Evolutionary conservation across 139 green algal species (phyloP).

Genomic region (Deuterostichococcus epilithicus): DNA sequence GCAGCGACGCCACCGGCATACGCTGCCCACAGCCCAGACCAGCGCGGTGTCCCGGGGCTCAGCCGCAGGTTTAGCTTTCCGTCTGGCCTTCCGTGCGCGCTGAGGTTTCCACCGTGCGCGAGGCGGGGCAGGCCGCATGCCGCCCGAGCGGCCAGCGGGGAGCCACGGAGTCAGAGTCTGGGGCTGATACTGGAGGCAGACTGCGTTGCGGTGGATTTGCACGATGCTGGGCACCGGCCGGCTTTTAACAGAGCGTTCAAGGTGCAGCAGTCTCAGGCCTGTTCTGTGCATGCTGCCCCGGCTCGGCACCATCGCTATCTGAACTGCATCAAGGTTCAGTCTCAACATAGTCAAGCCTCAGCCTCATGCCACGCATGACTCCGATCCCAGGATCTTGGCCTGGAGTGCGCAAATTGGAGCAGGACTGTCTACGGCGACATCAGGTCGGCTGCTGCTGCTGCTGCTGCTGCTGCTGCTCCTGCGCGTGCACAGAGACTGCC

Average conservation of each 20-base stretch:
- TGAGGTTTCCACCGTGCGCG: no score
- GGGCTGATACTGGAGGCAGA: background rate
- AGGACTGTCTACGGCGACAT: background rate
- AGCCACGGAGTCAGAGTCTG: no score
- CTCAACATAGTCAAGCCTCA: background rate
- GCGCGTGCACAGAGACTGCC: no score
- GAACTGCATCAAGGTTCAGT: background rate
- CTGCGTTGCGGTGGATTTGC: background rate
- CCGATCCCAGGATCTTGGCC: background rate
- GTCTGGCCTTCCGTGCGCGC: no score
- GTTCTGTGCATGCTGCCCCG: background rate
- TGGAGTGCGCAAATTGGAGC: background rate
- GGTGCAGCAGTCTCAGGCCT: background rate
- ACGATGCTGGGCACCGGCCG: background rate
- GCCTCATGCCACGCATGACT: slow-evolving; percentile 1
- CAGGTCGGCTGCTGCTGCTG: slow-evolving; percentile 3
- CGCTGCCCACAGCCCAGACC: no score
- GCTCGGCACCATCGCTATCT: background rate
- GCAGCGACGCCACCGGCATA: no score
- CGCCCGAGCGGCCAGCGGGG: no score
- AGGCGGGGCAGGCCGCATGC: no score
- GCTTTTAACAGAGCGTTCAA: background rate
- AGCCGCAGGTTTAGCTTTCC: no score
- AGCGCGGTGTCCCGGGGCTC: no score
- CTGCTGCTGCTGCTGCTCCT: slow-evolving; percentile 3